phyloP scores from a whole-genome alignment of 371 early-diverging fungal genomes.

The Lichtheimia ramosa region DNA sequence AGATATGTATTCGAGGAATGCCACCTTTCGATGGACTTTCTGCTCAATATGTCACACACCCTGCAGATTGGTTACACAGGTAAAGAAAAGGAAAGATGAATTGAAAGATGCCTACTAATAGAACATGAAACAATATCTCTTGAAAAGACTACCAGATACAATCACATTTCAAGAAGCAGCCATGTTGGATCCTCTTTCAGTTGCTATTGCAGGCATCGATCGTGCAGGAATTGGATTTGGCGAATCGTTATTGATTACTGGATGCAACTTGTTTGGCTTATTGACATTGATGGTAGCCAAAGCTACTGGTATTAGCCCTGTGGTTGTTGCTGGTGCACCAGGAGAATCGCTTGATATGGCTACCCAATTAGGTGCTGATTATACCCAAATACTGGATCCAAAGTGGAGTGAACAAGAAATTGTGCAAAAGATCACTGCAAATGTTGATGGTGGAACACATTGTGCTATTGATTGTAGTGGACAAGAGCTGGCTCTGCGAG shows the following conservation, averaged over 20 bases:
- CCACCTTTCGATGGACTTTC: conserved; percentile 2
- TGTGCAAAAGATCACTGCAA: conserved; percentile 5
- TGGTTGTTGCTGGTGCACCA: conserved; percentile 1
- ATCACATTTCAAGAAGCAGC: conserved; percentile 10
- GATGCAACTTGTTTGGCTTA: background rate
- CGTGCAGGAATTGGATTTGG: conserved; percentile 5
- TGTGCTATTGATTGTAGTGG: conserved; percentile 8
- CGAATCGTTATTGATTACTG: conserved; percentile 8
- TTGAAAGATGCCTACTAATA: background rate
- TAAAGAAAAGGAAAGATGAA: background rate
- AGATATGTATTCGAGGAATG: conserved; percentile 1
- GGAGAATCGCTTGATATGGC: background rate
- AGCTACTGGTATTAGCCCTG: conserved; percentile 8
- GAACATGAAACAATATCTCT: background rate
- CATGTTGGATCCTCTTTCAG: conserved; percentile 9
- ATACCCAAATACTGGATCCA: background rate
- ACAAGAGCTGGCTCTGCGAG: background rate
- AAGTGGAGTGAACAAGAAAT: conserved; percentile 1
- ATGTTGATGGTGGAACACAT: background rate
- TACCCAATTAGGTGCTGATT: conserved; percentile 4
- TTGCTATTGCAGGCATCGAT: conserved; percentile 12
- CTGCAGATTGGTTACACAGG: conserved; percentile 15
- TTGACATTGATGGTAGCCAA: conserved; percentile 7
- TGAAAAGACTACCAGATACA: conserved; percentile 3
- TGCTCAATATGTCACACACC: conserved; percentile 11